Percentiles rank a stretch among this genome's conserved stretches.
These are phyloP conservation scores for Knoxia roxburghii DNA, from an alignment of 257 asterid species.

Conservation along the genomic window DNA sequence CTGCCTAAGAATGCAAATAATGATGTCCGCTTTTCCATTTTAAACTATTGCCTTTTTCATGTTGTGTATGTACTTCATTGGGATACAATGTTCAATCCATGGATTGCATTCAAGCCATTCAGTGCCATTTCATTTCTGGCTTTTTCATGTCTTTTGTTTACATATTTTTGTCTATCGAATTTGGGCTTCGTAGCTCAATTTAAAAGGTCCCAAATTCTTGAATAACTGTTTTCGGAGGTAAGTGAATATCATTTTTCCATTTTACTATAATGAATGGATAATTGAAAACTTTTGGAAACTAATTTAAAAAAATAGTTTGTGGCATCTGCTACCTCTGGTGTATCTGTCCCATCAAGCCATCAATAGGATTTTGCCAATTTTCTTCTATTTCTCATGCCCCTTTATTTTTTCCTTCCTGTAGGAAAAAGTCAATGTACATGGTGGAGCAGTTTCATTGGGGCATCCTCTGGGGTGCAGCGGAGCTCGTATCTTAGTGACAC, in stretches of 20 bases:
- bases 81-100: background rate
- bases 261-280: background rate
- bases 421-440: slow-evolving; percentile 87
- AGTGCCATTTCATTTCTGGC: background rate
- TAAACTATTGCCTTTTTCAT: background rate
- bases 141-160: background rate
- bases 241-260: background rate
- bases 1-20: no score
- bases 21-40: background rate
- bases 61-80: background rate
- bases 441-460: slow-evolving; percentile 96
- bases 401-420: slow-evolving; percentile 34
- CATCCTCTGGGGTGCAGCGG: slow-evolving; percentile 99
- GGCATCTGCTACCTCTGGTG: background rate
- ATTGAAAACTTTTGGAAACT: background rate
- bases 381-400: slow-evolving; percentile 4
- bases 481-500: slow-evolving; percentile 92
- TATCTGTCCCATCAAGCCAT: background rate
- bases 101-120: background rate
- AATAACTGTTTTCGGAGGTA: no score
- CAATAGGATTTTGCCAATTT: background rate
- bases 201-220: background rate
- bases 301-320: background rate
- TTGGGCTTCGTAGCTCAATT: background rate
- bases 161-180: background rate